phyloP scores from a whole-genome alignment of 306 rosid species.

The Neltuma alba region DNA sequence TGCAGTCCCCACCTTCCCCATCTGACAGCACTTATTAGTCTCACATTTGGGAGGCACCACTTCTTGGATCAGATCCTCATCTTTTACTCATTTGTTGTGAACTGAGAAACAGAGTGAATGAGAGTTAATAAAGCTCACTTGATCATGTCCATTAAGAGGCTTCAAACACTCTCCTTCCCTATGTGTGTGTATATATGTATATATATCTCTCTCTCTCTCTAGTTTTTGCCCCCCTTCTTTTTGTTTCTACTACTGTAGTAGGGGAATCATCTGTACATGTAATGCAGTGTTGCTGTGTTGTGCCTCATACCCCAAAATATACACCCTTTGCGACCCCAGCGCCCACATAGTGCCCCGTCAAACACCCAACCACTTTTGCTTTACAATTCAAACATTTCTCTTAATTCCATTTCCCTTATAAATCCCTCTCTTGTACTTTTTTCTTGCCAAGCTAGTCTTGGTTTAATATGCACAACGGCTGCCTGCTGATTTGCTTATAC shows the following conservation, averaged over 20 bases:
- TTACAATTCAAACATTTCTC: conserved; percentile 16
- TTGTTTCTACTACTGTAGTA: conserved; percentile 44
- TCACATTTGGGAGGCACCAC: conserved; percentile 2
- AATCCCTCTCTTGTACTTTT: background rate
- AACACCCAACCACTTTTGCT: conserved; percentile 34
- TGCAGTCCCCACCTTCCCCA: conserved; percentile 41
- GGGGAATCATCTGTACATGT: conserved; percentile 37
- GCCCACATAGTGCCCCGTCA: conserved; percentile 30
- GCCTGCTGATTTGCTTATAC: conserved; percentile 1
- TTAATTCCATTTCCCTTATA: conserved; percentile 5
- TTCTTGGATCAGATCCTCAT: conserved; percentile 30
- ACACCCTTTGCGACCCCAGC: conserved; percentile 12
- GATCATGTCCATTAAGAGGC: background rate
- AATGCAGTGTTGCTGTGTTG: conserved; percentile 39
- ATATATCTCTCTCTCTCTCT: background rate
- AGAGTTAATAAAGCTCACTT: background rate
- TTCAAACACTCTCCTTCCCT: background rate
- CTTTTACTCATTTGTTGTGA: background rate
- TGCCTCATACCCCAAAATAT: conserved; percentile 33
- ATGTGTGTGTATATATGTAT: no score
- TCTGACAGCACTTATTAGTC: conserved; percentile 37
- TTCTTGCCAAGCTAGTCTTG: conserved; percentile 21
- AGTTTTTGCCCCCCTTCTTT: conserved; percentile 20
- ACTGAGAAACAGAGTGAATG: background rate
- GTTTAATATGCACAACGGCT: background rate